Base-by-base conservation (phyloP, 179 eudicot genomes). In the Vitellaria paradoxa region DNA sequence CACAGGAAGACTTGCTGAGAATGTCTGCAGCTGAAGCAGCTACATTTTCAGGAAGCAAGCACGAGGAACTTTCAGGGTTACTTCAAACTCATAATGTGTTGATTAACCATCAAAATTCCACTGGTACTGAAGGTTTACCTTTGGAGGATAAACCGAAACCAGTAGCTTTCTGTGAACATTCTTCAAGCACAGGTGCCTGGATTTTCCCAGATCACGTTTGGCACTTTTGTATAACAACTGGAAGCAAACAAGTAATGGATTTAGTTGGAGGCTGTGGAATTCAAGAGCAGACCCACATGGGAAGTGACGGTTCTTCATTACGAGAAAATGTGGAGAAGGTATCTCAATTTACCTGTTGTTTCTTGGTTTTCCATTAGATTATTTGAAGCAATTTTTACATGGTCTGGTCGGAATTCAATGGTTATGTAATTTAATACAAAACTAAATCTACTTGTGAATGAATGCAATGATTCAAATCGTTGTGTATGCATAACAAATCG, bases 141-240 rank as follows among this genome's bases (percentile, higher is more conserved):
- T 71, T 61, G 17, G 72, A 77, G 30, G 74, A 73, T 57, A 49
- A 68, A 67, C 45, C 24, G 80, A 84, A 78, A 65, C 10, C 80
- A 26, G 75, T 68, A 76, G 57, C 49, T 64, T 72, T 59, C 68
- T 52, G 53, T 59, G 83, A 66, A 71, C 76, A 72, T 8, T 49
- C 53, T 79, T 78, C 77, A 77, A 83, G 84, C 72, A 85, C 77
- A 69, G 77, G 72, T 65, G 81, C 86, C 62, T 87, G 93, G 98
- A 86, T 91, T 21, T 88, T 91, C 68, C 84, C 89, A 70, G 87
- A 89, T 77, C 88, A 90, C 49, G 68, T 61, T 9, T 81, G 82
- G 55, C 73, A 75, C 74, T 80, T 87, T 47, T 89, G 95, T 83
- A 79, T 84, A 75, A 83, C 80, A 45, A 84, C 80, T 83, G 93